Percentiles rank a stretch among this genome's conserved stretches.
These are phyloP conservation scores for Boletus insuetus DNA, from an alignment of 768 basidiomycete genomes.

Conservation along the genomic window DNA sequence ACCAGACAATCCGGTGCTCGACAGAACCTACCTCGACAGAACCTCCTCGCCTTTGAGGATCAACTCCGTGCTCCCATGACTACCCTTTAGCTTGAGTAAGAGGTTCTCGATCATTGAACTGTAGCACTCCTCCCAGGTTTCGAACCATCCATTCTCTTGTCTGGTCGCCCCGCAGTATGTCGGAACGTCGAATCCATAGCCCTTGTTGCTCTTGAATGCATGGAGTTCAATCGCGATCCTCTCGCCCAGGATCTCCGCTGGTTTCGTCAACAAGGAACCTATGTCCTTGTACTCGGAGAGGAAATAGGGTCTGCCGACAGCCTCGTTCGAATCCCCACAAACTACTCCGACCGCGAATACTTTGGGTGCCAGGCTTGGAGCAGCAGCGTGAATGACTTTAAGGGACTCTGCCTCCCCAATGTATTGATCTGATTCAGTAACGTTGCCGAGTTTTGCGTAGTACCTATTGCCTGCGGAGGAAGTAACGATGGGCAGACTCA, in stretches of 20 bases:
- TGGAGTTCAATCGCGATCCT: constrained; percentile 71
- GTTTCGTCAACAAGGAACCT: constrained; percentile 40
- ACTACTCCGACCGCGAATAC: constrained; percentile 49
- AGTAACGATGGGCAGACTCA: constrained; percentile 41
- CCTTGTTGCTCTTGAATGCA: constrained; percentile 45
- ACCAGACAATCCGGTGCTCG: background rate
- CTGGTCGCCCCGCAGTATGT: constrained; percentile 77
- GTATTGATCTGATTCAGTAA: constrained; percentile 60
- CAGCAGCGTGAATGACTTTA: constrained; percentile 57
- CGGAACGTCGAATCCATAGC: constrained; percentile 70
- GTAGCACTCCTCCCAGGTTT: constrained; percentile 70
- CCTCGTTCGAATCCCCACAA: constrained; percentile 25
- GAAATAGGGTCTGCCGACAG: constrained; percentile 54
- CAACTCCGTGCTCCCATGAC: constrained; percentile 43
- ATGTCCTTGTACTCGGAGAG: constrained; percentile 74
- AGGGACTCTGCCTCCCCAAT: constrained; percentile 69
- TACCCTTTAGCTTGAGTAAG: constrained; percentile 42
- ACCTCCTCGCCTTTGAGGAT: constrained; percentile 53
- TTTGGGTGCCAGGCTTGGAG: constrained; percentile 62
- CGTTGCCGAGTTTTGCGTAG: constrained; percentile 58
- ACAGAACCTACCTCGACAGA: constrained; percentile 39
- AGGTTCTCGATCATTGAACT: constrained; percentile 59
- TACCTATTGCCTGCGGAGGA: constrained; percentile 60
- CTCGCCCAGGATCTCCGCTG: constrained; percentile 52
- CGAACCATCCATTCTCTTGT: constrained; percentile 69